These are phyloP conservation scores for Petunia hybrid DNA, from an alignment of 305 asterid species.

Conservation along the genomic window DNA sequence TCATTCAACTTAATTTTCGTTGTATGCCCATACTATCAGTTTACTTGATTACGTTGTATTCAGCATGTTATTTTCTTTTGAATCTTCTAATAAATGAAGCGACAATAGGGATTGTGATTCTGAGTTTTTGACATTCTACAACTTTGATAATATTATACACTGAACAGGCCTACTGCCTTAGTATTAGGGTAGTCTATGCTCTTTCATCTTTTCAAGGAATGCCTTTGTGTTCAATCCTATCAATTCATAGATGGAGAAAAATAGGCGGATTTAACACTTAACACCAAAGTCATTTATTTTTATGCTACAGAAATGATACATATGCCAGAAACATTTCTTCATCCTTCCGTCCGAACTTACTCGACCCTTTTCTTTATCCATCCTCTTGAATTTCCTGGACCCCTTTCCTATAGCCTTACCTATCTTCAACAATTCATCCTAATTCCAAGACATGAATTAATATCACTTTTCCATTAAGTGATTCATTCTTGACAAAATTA, in stretches of 20 bases:
- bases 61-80: neutral
- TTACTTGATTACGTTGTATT: neutral
- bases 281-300: neutral
- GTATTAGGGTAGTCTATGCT: neutral
- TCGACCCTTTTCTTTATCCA: neutral
- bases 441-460: neutral
- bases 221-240: neutral
- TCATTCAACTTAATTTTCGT: neutral
- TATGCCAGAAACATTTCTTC: neutral
- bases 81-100: neutral
- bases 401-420: neutral
- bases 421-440: neutral
- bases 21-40: conserved; percentile 1
- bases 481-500: neutral
- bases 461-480: neutral
- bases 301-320: neutral
- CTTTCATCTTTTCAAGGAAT: neutral
- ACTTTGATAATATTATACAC: neutral
- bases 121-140: neutral
- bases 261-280: neutral
- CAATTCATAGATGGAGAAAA: neutral
- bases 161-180: neutral
- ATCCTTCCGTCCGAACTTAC: neutral
- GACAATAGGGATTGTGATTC: neutral
- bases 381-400: neutral